phyloP scores from a whole-genome alignment of 306 rosid genomes.

The Vachellia pachyceras region DNA sequence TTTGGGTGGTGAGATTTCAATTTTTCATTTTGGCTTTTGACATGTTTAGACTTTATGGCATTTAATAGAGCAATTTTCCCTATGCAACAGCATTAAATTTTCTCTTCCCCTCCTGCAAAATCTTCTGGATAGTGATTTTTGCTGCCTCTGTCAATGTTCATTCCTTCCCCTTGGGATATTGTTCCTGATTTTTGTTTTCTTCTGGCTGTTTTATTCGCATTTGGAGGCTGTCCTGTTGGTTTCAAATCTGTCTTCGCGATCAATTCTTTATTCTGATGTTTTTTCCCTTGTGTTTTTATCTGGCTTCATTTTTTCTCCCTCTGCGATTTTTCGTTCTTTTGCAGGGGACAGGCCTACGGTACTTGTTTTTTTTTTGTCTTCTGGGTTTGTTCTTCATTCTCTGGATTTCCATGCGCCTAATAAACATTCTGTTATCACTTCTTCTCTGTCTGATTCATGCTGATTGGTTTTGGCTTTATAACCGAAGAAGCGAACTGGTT shows the following conservation, averaged over 20 bases:
- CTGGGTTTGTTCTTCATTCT: conserved; percentile 62
- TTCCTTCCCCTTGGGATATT: conserved; percentile 67
- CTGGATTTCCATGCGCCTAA: conserved; percentile 40
- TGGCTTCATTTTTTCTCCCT: conserved; percentile 55
- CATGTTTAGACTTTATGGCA: conserved; percentile 30
- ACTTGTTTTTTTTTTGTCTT: conserved; percentile 62
- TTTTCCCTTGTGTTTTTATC: conserved; percentile 48
- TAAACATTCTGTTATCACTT: conserved; percentile 23
- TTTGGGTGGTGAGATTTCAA: conserved; percentile 45
- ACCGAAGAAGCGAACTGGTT: conserved; percentile 38
- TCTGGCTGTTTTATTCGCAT: conserved; percentile 52
- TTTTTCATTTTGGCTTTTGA: neutral
- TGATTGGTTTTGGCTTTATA: conserved; percentile 60
- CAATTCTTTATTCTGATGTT: conserved; percentile 34
- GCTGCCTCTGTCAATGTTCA: conserved; percentile 80
- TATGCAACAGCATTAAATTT: conserved; percentile 19
- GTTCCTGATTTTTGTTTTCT: conserved; percentile 74
- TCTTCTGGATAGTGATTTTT: conserved; percentile 59
- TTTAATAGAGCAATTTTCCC: conserved; percentile 41
- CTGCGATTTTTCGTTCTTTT: conserved; percentile 50
- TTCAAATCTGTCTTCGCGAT: conserved; percentile 46
- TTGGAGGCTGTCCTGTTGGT: conserved; percentile 25
- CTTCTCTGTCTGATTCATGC: conserved; percentile 41
- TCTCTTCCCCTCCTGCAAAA: conserved; percentile 6
- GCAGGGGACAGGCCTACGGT: conserved; percentile 57